phyloP scores from a whole-genome alignment of 208 protist genomes.

The Tetramitus jugosus region DNA sequence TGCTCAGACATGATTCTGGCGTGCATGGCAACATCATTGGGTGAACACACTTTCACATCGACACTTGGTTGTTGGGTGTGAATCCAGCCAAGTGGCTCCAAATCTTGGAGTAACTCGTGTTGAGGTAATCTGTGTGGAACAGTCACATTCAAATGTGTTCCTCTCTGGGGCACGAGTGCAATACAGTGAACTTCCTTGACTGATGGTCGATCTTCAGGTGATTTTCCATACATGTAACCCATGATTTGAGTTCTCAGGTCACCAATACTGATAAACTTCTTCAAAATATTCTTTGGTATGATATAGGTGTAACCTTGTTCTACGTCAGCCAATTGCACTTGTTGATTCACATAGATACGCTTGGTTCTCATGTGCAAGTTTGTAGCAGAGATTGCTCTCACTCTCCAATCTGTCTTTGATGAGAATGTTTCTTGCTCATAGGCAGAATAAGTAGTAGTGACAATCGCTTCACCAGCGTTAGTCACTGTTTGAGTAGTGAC shows the following conservation, averaged over 20 bases:
- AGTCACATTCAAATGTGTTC: constrained; percentile 66
- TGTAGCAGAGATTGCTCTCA: constrained; percentile 74
- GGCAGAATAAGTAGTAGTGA: constrained; percentile 66
- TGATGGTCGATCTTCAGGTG: constrained; percentile 69
- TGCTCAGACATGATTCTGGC: constrained; percentile 63
- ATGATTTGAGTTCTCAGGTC: constrained; percentile 86
- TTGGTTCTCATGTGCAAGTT: constrained; percentile 84
- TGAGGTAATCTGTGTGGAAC: constrained; percentile 71
- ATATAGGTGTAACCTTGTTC: constrained; percentile 71
- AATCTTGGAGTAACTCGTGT: constrained; percentile 66
- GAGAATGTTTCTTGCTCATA: constrained; percentile 77
- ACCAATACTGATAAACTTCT: constrained; percentile 79
- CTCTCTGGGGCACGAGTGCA: constrained; percentile 85
- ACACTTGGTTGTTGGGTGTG: constrained; percentile 87
- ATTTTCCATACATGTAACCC: constrained; percentile 79
- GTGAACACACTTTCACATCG: too few species aligned
- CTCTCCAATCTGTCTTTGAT: constrained; percentile 85
- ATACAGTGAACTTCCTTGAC: constrained; percentile 86
- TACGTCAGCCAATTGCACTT: too few species aligned
- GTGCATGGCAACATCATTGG: constrained; percentile 72
- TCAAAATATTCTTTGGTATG: constrained; percentile 88
- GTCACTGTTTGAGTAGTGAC: constrained; percentile 71
- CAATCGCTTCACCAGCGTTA: constrained; percentile 79
- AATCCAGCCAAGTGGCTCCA: constrained; percentile 89
- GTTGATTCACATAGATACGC: constrained; percentile 83